Evolutionary conservation across 805 yeast genomes (phyloP).

Genomic region (Ogataea ramenticola): DNA sequence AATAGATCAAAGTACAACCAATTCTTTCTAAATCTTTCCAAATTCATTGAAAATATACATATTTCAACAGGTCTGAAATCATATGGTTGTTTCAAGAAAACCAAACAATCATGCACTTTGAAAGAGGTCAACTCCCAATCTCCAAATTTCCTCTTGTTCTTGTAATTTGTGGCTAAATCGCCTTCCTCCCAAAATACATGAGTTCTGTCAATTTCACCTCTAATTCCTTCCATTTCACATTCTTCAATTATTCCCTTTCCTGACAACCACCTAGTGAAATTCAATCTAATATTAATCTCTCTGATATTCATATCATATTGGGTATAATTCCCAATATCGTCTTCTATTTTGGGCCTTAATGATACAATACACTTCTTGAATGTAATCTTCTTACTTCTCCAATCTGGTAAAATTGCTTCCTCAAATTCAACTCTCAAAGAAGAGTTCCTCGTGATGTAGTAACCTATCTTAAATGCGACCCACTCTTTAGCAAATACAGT

Average conservation of each 20-base stretch:
- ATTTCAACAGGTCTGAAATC: slow-evolving; percentile 80
- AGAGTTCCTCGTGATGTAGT: slow-evolving; percentile 74
- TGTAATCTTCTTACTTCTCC: slow-evolving; percentile 81
- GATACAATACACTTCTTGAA: slow-evolving; percentile 83
- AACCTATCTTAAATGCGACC: slow-evolving; percentile 77
- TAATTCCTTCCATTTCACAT: slow-evolving; percentile 71
- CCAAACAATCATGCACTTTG: slow-evolving; percentile 75
- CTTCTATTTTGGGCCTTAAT: slow-evolving; percentile 57
- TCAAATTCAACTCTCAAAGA: slow-evolving; percentile 83
- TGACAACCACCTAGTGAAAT: slow-evolving; percentile 80
- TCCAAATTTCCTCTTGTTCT: slow-evolving; percentile 68
- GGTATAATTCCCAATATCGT: slow-evolving; percentile 91
- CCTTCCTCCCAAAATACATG: slow-evolving; percentile 77
- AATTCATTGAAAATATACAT: slow-evolving; percentile 79
- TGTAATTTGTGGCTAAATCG: slow-evolving; percentile 78
- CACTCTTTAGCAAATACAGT: slow-evolving; percentile 86
- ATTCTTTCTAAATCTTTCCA: slow-evolving; percentile 76
- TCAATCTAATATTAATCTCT: slow-evolving; percentile 70
- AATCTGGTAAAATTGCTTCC: slow-evolving; percentile 88
- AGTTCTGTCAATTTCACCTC: slow-evolving; percentile 91
- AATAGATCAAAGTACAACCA: slow-evolving; percentile 89
- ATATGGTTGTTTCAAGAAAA: slow-evolving; percentile 75
- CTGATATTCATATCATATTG: slow-evolving; percentile 91
- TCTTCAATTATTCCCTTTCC: slow-evolving; percentile 84
- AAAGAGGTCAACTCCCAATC: slow-evolving; percentile 89